Percentiles rank a stretch among this genome's conserved stretches.
phyloP scores from a whole-genome alignment of 352 stramenopile species.

The Phytophthora hibernalis region DNA sequence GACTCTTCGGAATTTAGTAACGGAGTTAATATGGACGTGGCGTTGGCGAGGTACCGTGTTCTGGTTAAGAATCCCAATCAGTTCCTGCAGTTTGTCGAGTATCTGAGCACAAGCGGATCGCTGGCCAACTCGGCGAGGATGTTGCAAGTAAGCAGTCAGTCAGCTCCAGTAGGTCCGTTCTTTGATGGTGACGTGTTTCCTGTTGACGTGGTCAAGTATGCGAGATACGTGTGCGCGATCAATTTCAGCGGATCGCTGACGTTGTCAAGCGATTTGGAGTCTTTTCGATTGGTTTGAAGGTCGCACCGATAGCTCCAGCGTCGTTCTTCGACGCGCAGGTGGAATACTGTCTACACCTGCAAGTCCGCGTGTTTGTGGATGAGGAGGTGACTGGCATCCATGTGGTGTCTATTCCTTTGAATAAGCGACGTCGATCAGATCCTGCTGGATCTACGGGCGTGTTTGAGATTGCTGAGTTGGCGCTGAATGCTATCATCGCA shows the following conservation, averaged over 20 bases:
- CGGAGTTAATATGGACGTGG: conserved; percentile 4
- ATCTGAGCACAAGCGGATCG: conserved; percentile 27
- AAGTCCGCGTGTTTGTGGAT: conserved; percentile 34
- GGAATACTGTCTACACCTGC: conserved; percentile 39
- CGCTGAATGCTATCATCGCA: conserved; percentile 26
- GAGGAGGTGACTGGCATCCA: conserved; percentile 30
- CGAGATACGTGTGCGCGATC: conserved; percentile 35
- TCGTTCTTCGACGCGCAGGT: conserved; percentile 33
- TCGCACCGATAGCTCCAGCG: conserved; percentile 21
- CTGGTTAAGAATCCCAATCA: conserved; percentile 18
- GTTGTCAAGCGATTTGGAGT: conserved; percentile 16
- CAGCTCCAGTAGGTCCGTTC: conserved; percentile 9
- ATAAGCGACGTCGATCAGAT: conserved; percentile 30
- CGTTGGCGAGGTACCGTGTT: conserved; percentile 23
- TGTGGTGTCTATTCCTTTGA: conserved; percentile 36
- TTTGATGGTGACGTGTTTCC: conserved; percentile 8
- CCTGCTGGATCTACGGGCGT: conserved; percentile 17
- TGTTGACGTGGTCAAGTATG: conserved; percentile 29
- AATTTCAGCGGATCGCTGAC: conserved; percentile 36
- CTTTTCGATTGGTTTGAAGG: conserved; percentile 31
- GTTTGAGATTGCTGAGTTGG: conserved; percentile 34
- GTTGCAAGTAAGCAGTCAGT: conserved; percentile 9
- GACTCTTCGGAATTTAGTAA: conserved; percentile 12
- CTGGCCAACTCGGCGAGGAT: conserved; percentile 26
- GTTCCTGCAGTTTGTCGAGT: conserved; percentile 40